Conservation (phyloP, 1,284 basidiomycete genomes). For the Cystobasidiaceae sp. region DNA sequence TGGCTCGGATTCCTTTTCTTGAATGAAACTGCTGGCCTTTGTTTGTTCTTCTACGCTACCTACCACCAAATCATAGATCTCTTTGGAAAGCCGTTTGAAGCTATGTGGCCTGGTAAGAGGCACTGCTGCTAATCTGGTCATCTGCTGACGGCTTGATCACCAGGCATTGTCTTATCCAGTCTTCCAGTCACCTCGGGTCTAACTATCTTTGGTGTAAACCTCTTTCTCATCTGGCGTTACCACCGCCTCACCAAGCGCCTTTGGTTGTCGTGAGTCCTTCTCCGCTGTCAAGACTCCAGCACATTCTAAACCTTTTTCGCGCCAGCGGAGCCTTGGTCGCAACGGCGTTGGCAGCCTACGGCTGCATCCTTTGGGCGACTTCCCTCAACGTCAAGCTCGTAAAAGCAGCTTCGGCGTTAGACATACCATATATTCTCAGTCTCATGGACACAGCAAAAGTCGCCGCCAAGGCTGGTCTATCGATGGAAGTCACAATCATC, state of each 20-base stretch:
- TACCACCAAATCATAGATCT: background rate
- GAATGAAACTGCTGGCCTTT: background rate
- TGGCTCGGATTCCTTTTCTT: background rate
- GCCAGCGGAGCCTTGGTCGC: background rate
- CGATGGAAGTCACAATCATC: background rate
- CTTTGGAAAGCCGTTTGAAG: background rate
- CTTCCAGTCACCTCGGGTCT: background rate
- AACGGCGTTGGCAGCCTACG: background rate
- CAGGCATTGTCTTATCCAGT: background rate
- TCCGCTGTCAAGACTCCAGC: background rate
- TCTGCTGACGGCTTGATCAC: background rate
- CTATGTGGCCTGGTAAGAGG: background rate
- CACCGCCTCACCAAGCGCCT: background rate
- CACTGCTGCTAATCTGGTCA: background rate
- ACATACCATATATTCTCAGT: background rate
- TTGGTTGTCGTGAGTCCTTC: background rate
- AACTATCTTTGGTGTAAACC: background rate
- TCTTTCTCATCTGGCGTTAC: background rate
- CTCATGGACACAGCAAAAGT: background rate
- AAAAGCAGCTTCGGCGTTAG: background rate
- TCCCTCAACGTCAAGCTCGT: background rate
- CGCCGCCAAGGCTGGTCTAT: background rate
- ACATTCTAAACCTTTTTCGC: background rate
- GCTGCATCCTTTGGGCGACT: background rate
- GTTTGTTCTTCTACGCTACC: background rate